phyloP scores from a whole-genome alignment of 805 yeast species.

The Ogataea kodamae region DNA sequence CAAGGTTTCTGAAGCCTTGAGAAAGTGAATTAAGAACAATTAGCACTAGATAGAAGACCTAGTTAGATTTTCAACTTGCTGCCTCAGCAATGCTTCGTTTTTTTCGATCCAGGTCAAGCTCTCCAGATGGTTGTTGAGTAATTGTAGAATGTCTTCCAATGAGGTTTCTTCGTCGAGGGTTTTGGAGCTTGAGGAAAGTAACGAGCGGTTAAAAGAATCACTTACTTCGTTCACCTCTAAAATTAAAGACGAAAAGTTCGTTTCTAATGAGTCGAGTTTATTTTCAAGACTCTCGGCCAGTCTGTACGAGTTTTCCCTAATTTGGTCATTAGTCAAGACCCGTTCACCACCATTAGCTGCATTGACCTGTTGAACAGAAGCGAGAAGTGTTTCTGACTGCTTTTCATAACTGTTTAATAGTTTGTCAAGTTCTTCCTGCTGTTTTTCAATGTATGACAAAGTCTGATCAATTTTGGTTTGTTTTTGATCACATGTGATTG shows the following conservation, averaged over 20 bases:
- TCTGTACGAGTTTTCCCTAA: constrained; percentile 84
- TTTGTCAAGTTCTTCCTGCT: constrained; percentile 86
- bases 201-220: constrained; percentile 70
- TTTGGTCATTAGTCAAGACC: constrained; percentile 67
- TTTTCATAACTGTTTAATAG: constrained; percentile 79
- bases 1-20: constrained; percentile 37
- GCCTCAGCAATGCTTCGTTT: constrained; percentile 63
- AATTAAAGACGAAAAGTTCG: constrained; percentile 70
- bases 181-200: constrained; percentile 27
- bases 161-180: constrained; percentile 33
- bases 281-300: constrained; percentile 84
- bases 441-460: constrained; percentile 78
- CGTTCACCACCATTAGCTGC: constrained; percentile 17
- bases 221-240: constrained; percentile 81
- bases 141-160: constrained; percentile 67
- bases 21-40: neutral
- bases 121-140: constrained; percentile 84
- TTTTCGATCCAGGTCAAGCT: constrained; percentile 84
- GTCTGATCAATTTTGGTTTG: constrained; percentile 87
- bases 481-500: constrained; percentile 77
- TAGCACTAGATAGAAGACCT: constrained; percentile 7
- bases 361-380: constrained; percentile 30
- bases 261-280: constrained; percentile 72
- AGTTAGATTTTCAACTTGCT: constrained; percentile 49
- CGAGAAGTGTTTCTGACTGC: constrained; percentile 54